These are phyloP conservation scores for Elsinoe ampelina DNA, from an alignment of 2,329 filamentous ascomycete species.

Conservation along the genomic window DNA sequence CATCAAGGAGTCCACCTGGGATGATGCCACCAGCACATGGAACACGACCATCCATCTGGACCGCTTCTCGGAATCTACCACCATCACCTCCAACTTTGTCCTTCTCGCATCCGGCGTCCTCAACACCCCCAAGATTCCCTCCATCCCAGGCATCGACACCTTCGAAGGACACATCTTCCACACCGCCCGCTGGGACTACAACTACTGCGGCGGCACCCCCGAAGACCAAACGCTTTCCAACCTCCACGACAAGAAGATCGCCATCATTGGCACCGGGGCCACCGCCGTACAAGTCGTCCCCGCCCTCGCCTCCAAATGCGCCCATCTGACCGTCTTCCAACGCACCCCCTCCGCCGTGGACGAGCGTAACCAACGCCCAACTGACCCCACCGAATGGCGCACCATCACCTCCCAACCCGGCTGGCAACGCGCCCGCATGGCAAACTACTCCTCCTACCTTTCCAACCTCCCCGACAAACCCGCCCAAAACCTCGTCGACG, in stretches of 20 bases:
- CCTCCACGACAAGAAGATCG: conserved; percentile 34
- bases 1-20: conserved; percentile 38
- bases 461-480: conserved; percentile 27
- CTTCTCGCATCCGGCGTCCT: conserved; percentile 33
- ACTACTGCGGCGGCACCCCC: conserved; percentile 31
- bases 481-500: conserved; percentile 38
- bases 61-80: not conserved
- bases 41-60: conserved; percentile 20
- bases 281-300: conserved; percentile 36
- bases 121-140: conserved; percentile 37
- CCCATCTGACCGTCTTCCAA: conserved; percentile 35
- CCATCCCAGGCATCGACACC: conserved; percentile 30
- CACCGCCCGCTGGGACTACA: conserved; percentile 38
- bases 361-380: conserved; percentile 29
- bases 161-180: conserved; percentile 38
- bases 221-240: conserved; percentile 26
- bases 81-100: conserved; percentile 12
- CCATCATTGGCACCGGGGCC: conserved; percentile 37
- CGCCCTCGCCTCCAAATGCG: conserved; percentile 28
- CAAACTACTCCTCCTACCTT: conserved; percentile 37
- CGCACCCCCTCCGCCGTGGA: conserved; percentile 34
- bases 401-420: conserved; percentile 31
- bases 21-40: conserved; percentile 33
- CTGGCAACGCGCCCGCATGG: conserved; percentile 42
- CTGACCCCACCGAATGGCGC: conserved; percentile 36